These are phyloP conservation scores for Paspalum notatum DNA, from an alignment of 176 grass and related monocot genomes.

Conservation along the genomic window DNA sequence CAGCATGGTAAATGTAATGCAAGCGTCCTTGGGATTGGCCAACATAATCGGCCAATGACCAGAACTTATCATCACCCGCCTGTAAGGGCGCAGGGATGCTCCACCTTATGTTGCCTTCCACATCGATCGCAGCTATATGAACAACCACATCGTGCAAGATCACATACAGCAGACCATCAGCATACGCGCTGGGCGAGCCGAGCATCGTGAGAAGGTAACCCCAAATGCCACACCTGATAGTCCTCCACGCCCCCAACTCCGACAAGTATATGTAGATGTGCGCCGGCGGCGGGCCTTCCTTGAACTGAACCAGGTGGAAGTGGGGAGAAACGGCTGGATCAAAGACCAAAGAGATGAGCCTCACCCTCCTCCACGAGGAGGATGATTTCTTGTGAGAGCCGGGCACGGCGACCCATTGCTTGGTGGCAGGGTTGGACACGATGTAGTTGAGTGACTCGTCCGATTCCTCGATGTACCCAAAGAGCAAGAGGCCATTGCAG, in stretches of 20 bases:
- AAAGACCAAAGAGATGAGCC: neutral
- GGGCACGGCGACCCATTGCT: neutral
- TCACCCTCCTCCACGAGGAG: neutral
- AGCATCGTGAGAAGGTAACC: too few relatives aligned
- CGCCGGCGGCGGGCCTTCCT: rapidly evolving
- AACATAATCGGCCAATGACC: neutral
- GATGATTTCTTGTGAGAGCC: neutral
- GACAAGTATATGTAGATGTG: neutral
- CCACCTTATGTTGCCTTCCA: neutral
- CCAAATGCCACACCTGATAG: neutral
- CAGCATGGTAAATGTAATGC: neutral
- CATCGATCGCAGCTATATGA: neutral
- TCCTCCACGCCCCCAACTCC: neutral
- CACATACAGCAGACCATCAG: neutral
- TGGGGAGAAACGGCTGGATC: neutral
- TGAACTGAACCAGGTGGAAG: neutral
- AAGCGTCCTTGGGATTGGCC: constrained; percentile 2
- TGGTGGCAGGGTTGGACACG: neutral
- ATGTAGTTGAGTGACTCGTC: neutral
- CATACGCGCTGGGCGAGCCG: too few relatives aligned
- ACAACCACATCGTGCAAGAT: neutral
- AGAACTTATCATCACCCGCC: neutral
- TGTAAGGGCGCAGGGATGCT: neutral
- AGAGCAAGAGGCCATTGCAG: constrained; percentile 10
- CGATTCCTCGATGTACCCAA: neutral